Evolutionary conservation across 805 yeast genomes (phyloP).

Genomic region (Barnettozyma pratensis): DNA sequence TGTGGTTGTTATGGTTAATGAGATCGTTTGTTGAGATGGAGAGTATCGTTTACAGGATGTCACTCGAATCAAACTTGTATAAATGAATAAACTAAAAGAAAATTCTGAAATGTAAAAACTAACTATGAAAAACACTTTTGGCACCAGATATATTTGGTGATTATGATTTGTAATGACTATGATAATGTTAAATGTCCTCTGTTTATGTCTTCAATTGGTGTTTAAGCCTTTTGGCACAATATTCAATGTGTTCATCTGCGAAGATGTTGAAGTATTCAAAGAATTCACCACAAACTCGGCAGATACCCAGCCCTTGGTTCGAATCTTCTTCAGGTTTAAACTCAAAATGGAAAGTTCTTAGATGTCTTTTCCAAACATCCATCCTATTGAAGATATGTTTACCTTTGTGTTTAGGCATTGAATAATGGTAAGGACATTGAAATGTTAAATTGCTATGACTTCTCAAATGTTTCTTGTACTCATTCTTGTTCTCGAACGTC

Average conservation of each 20-base stretch:
- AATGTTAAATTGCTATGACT: conserved; percentile 5
- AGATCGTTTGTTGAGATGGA: too few species aligned
- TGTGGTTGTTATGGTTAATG: too few species aligned
- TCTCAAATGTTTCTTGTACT: conserved; percentile 8
- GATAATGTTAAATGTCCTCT: too few species aligned
- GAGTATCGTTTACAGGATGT: too few species aligned
- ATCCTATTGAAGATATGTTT: conserved; percentile 71
- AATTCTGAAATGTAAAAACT: neutral
- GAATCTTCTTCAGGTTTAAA: conserved; percentile 8
- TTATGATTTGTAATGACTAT: too few species aligned
- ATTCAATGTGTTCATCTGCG: conserved; percentile 11
- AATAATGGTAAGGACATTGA: conserved; percentile 8
- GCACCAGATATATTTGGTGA: too few species aligned
- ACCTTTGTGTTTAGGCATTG: conserved; percentile 53
- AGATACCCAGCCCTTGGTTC: conserved; percentile 53
- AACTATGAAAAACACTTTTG: too few species aligned
- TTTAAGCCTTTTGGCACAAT: conserved; percentile 5
- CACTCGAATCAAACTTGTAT: too few species aligned
- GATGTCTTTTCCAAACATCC: conserved; percentile 71
- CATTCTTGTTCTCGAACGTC: conserved; percentile 4
- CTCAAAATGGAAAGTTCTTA: conserved; percentile 58
- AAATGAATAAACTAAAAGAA: neutral
- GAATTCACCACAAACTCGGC: conserved; percentile 56
- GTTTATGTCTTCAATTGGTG: neutral
- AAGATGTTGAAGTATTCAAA: conserved; percentile 48